Conservation (phyloP, 371 early-diverging fungal species). For the Dichotomocladium elegans region DNA sequence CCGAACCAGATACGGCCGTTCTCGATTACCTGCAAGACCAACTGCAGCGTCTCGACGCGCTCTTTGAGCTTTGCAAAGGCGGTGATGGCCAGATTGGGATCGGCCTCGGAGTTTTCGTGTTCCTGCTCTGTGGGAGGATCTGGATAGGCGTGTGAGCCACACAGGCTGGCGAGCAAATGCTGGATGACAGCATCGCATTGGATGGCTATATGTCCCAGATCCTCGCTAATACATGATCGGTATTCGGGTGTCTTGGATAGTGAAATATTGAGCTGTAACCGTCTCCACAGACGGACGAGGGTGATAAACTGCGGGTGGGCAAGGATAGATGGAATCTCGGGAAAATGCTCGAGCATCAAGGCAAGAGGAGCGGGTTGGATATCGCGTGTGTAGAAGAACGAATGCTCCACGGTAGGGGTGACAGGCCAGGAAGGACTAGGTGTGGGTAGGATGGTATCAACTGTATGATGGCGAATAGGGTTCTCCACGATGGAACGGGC, state of each 20-base stretch:
- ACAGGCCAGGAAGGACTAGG: too few species aligned
- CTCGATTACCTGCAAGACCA: constrained; percentile 8
- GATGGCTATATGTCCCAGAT: constrained; percentile 7
- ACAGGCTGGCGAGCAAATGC: too few species aligned
- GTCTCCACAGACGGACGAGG: constrained; percentile 26
- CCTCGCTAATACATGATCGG: constrained; percentile 7
- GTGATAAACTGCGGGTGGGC: constrained; percentile 15
- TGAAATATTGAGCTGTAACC: constrained; percentile 13
- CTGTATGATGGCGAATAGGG: too few species aligned
- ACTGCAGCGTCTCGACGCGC: neutral
- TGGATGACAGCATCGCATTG: constrained; percentile 10
- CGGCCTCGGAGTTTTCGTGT: neutral
- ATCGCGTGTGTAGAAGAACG: too few species aligned
- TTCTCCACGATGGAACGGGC: too few species aligned
- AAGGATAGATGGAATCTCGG: constrained; percentile 21
- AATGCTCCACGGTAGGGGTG: too few species aligned
- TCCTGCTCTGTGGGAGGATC: too few species aligned
- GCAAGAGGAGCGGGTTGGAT: constrained; percentile 1
- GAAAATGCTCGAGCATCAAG: constrained; percentile 22
- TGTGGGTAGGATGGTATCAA: too few species aligned
- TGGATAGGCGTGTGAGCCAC: too few species aligned
- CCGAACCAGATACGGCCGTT: constrained; percentile 8
- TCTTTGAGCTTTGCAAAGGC: neutral
- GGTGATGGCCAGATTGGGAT: neutral
- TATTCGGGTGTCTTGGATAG: constrained; percentile 12